Conservation (phyloP, 805 yeast genomes). For the Candida dendrica region DNA sequence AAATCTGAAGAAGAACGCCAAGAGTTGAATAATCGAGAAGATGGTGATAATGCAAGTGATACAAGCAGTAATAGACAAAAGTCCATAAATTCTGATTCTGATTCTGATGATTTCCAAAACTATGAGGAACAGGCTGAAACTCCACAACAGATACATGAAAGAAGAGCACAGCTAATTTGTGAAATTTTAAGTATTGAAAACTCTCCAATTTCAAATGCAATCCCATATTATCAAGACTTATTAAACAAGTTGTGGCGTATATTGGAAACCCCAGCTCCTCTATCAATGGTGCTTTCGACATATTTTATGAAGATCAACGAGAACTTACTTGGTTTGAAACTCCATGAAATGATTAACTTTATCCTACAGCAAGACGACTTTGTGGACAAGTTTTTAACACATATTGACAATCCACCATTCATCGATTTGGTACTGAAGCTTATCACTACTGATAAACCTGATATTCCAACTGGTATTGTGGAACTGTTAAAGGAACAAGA, state of each 20-base stretch:
- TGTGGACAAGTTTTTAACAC: slow-evolving; percentile 75
- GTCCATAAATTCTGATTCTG: slow-evolving; percentile 24
- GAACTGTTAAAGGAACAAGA: slow-evolving; percentile 66
- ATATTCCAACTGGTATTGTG: slow-evolving; percentile 80
- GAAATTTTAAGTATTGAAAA: slow-evolving; percentile 88
- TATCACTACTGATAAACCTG: slow-evolving; percentile 89
- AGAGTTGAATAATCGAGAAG: slow-evolving; percentile 13
- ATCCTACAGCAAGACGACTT: slow-evolving; percentile 60
- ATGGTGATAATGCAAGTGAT: slow-evolving; percentile 14
- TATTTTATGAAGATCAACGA: slow-evolving; percentile 90
- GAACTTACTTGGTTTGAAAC: slow-evolving; percentile 80
- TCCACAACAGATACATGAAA: slow-evolving; percentile 28
- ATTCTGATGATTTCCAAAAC: slow-evolving; percentile 16
- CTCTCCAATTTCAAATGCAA: slow-evolving; percentile 88
- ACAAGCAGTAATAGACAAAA: slow-evolving; percentile 15
- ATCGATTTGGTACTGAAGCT: slow-evolving; percentile 89
- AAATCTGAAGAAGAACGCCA: slow-evolving; percentile 7
- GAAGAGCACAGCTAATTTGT: slow-evolving; percentile 67
- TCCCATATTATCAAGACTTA: slow-evolving; percentile 65
- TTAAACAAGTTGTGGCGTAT: slow-evolving; percentile 74
- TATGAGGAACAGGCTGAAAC: slow-evolving; percentile 25
- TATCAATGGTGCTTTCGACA: slow-evolving; percentile 72
- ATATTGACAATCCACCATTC: slow-evolving; percentile 86
- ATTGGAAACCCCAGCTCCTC: slow-evolving; percentile 58
- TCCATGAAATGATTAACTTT: slow-evolving; percentile 69